Evolutionary conservation across 2,329 filamentous ascomycete genomes (phyloP).

Genomic region (Pyrenophora tritici-repentis): DNA sequence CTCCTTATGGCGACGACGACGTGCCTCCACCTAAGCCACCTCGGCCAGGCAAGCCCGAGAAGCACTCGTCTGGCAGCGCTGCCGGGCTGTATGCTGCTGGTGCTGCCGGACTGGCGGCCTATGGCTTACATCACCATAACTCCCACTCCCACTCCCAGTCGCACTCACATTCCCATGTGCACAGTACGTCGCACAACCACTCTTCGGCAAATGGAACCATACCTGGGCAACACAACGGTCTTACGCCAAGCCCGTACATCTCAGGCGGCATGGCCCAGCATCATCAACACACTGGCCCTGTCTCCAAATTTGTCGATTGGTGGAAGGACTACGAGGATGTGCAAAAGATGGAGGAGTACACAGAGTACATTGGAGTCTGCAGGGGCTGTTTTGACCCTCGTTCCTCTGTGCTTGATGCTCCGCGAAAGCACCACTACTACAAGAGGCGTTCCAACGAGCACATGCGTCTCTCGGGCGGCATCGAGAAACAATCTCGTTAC

Average conservation of each 20-base stretch:
- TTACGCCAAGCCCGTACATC: constrained; percentile 27
- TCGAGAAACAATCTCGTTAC: constrained; percentile 65
- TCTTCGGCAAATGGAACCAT: constrained; percentile 39
- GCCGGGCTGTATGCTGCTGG: constrained; percentile 53
- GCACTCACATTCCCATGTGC: constrained; percentile 22
- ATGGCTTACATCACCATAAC: constrained; percentile 51
- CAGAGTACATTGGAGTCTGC: constrained; percentile 69
- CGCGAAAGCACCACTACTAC: constrained; percentile 64
- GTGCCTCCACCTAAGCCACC: constrained; percentile 41
- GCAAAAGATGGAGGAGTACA: constrained; percentile 69
- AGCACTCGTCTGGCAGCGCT: constrained; percentile 51
- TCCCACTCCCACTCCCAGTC: constrained; percentile 32
- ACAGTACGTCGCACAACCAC: constrained; percentile 29
- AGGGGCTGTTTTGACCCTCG: constrained; percentile 68
- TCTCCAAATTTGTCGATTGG: constrained; percentile 62
- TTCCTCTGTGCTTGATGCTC: constrained; percentile 61
- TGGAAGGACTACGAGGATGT: constrained; percentile 69
- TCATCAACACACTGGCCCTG: constrained; percentile 61
- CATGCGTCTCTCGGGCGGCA: constrained; percentile 53
- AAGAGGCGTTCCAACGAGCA: constrained; percentile 52
- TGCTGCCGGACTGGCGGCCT: constrained; percentile 54
- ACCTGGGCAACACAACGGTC: constrained; percentile 30
- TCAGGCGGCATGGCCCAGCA: constrained; percentile 50
- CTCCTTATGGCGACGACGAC: constrained; percentile 20
- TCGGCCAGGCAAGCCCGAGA: constrained; percentile 49